Base-by-base conservation (phyloP, 208 protist species). In the Trypanosoma rangeli region DNA sequence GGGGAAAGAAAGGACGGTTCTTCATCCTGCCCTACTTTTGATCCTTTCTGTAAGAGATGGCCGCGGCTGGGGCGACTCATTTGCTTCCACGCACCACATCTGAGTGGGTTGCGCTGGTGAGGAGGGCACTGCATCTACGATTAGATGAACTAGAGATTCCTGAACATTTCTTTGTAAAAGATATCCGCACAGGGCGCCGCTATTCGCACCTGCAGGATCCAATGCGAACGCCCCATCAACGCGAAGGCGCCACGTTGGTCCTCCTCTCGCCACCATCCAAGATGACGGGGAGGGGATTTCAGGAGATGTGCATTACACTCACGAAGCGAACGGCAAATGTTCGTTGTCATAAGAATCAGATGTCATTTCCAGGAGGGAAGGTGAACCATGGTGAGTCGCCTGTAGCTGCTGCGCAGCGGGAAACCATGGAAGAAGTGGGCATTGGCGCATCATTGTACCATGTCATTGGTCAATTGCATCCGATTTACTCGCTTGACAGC, bases 231-330 rank as follows among this genome's bases (percentile, higher is more conserved):
- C 29, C 1, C 0, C 50, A 16, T 46, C 54, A 37, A 61, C 28
- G 52, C 64, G 50, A 55, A 24, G 88, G 82, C 61, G 85, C 87
- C 13, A 82, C 90, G 62, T 76, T 94, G 3, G n/a, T 93, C 13
- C 48, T 94, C 16, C 78, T 93, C 4, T 91, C 86, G 26, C 88
- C 88, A 0, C 62, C 82, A 0, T 70, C 73, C 16, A 76, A 60
- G 18, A 26, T 42, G 0, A 24, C 50, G 0, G 54, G 15, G 54
- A 58, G 28, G 20, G 78, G 60, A 24, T 90, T 91, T 69, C 84
- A 90, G 60, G 92, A 94, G 70, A 80, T 94, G 78, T 94, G 86
- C 74, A 83, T 96, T 60, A 91, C 87, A 0, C 73, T 96, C n/a
- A 94, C 89, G 20, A 89, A 94, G 70, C 80, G 92, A n/a, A 82